Base-by-base conservation (phyloP, 208 protist species). In the Trypanosoma cruzi region DNA sequence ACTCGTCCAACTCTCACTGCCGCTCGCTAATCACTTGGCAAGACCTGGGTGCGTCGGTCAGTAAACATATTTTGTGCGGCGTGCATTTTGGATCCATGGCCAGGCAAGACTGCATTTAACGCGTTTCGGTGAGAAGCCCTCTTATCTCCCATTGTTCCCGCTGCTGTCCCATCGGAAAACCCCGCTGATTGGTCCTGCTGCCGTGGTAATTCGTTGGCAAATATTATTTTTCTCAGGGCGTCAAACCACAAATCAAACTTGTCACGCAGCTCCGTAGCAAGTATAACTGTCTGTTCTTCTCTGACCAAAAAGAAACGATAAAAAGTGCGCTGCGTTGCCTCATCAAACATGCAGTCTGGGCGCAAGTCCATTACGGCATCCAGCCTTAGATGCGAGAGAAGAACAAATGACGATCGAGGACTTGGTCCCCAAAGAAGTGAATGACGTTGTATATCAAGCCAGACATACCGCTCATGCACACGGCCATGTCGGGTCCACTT, bases 171-270 rank as follows among this genome's bases (percentile, higher is more conserved):
- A 59, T 78, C 80, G 13, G 73, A 31, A 37, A 64, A 68, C 26
- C 49, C 79, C 28, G 73, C 75, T 75, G 77, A 82, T 29, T 87
- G 54, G 20, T 69, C 77, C 20, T 75, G 78, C 46, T 81, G 52
- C 36, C 78, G 79, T 56, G 68, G 69, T 7, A 36, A 40, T 26
- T 71, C 29, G 24, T 55, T 3, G 24, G 75, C 67, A 29, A 28
- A 56, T 32, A 79, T 86, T 24, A 95, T 66, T 36, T 84, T 74
- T 63, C 75, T 37, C 59, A 95, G 68, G 8, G 80, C 77, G 31
- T 75, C 50, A 59, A 87, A 90, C 87, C 89, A 95, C 37, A 89
- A 40, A 65, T 95, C 84, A 67, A 93, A 95, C 67, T 92, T 92
- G 4, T 86, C 81, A 3, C 79, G 74, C 34, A 85, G 58, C 75